phyloP scores from a whole-genome alignment of 2,329 filamentous ascomycete species.

The Juglanconis oblonga region DNA sequence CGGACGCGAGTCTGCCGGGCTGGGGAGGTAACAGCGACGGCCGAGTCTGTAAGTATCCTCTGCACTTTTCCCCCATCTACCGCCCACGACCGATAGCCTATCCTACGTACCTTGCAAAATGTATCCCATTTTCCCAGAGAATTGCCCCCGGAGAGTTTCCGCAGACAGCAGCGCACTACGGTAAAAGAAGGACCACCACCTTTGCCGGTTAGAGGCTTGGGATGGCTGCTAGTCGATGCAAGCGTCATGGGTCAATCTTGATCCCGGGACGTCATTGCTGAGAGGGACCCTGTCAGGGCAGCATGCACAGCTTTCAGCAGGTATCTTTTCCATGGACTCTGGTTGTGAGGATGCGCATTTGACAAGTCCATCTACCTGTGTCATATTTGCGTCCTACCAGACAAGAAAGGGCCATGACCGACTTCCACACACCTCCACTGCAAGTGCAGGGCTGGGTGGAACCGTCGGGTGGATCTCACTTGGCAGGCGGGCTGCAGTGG shows the following conservation, averaged over 20 bases:
- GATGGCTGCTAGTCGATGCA: conserved; percentile 16
- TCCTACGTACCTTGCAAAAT: conserved; percentile 2
- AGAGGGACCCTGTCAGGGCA: background rate
- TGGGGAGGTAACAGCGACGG: conserved; percentile 1
- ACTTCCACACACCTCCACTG: background rate
- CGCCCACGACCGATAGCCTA: conserved; percentile 11
- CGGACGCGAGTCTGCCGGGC: conserved; percentile 2
- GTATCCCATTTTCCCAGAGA: background rate
- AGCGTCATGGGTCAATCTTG: conserved; percentile 9
- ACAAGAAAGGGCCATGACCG: background rate
- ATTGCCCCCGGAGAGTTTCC: background rate
- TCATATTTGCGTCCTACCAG: background rate
- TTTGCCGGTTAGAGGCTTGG: conserved; percentile 11
- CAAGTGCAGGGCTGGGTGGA: no score
- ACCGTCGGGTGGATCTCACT: no score
- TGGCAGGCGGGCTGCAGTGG: no score
- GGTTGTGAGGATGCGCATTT: background rate
- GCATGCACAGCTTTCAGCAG: background rate
- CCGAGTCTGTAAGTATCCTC: conserved; percentile 2
- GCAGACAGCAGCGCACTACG: no score
- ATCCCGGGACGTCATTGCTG: conserved; percentile 15
- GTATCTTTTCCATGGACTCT: background rate
- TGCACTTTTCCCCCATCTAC: background rate
- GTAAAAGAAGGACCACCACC: background rate
- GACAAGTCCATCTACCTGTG: background rate